These are phyloP conservation scores for Eucalyptus erythrocorys DNA, from an alignment of 345 rosid genomes.

Conservation along the genomic window DNA sequence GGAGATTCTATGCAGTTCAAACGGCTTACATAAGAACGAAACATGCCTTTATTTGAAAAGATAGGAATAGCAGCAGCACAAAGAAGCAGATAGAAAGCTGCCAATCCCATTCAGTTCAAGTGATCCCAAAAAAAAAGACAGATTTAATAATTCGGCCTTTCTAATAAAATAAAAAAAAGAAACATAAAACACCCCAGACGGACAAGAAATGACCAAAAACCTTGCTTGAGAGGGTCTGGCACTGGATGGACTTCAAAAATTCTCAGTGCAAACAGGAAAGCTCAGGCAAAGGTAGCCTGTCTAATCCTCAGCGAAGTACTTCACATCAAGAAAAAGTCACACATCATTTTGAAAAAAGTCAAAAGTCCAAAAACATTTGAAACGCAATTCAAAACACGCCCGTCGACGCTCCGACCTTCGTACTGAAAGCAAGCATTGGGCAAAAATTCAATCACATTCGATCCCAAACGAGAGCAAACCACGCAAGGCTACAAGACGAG, in stretches of 20 bases:
- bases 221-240: background rate
- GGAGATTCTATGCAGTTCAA: background rate
- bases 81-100: background rate
- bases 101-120: background rate
- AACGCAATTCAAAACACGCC: background rate
- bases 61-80: background rate
- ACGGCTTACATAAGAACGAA: background rate
- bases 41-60: background rate
- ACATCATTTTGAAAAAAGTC: background rate
- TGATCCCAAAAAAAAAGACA: background rate
- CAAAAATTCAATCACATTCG: background rate
- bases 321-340: background rate
- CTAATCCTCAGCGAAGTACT: background rate
- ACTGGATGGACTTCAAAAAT: background rate
- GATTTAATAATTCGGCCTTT: background rate
- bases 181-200: background rate
- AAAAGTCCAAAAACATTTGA: background rate
- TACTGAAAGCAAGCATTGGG: background rate
- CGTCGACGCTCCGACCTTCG: background rate
- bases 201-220: background rate
- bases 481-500: background rate
- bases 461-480: background rate
- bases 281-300: background rate
- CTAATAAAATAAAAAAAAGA: background rate
- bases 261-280: background rate